Base-by-base conservation (phyloP, 1,284 basidiomycete genomes). In the Apiotrichum siamense region DNA sequence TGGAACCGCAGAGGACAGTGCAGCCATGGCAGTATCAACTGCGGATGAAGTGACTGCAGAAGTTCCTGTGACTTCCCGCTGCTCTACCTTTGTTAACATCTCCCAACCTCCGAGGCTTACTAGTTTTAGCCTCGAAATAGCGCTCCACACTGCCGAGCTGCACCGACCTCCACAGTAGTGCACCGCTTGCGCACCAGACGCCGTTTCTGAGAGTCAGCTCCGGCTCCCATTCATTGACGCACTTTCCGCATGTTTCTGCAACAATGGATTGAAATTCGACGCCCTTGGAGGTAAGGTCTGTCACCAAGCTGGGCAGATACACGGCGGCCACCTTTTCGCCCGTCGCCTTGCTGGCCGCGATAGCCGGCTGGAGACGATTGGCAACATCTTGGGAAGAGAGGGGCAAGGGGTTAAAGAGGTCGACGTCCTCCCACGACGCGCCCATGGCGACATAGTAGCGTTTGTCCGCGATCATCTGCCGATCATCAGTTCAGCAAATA, bases 381-480 rank as follows among this genome's bases (percentile, higher is more conserved):
- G 56, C 35, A 17, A 69, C 59, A 35, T 64, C 67, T 12, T 53
- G 31, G 1, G 41, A 24, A 1, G 62, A 52, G 2, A 33, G 7
- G 3, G 62, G 33, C 1, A 61, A 58, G 1, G 52, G 39, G 5
- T 49, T 52, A 7, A 57, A 32, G 4, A 69, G 45, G 36, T 68
- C 59, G n/a, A 69, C 46, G n/a, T 72, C 68, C 33, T 50, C 41
- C 24, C 59, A 65, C 5, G 53, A 50, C 9, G 64, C 66, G 15
- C 68, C 66, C 67, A 70, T 69, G 5, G 65, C 64, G 10, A 52
- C 15, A 21, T 67, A 55, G 26, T 56, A 70, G 7, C 59, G 41
- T 31, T 58, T 62, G 48, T 72, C 70, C 3, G 35, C 18, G 15
- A 57, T 10, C 9, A 25, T 17, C 55, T 57, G 42, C 12, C 5